Evolutionary conservation across 345 rosid genomes (phyloP).

Genomic region (Syzygium aqueum): DNA sequence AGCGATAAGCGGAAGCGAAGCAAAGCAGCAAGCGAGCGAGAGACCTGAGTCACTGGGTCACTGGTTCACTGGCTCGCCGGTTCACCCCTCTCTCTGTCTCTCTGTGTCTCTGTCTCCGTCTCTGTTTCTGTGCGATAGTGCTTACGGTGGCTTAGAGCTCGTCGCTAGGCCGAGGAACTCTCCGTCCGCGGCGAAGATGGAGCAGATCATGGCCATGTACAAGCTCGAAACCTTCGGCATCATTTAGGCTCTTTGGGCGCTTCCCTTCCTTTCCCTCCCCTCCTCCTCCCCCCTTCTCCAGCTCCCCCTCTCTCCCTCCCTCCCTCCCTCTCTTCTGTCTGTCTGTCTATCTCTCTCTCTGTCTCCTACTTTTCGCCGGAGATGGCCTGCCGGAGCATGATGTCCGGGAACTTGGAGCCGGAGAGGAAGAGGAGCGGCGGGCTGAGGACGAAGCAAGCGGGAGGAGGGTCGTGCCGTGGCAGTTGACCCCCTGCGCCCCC

Average conservation of each 20-base stretch:
- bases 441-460: slow-evolving; percentile 41
- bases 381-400: slow-evolving; percentile 30
- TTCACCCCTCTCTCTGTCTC: not conserved
- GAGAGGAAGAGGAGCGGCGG: slow-evolving; percentile 45
- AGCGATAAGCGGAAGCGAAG: not conserved
- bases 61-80: not conserved
- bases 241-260: not conserved
- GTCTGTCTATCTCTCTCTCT: too few species aligned
- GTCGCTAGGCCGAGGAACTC: not conserved
- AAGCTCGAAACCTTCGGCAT: slow-evolving; percentile 16
- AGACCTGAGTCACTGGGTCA: not conserved
- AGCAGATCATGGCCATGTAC: slow-evolving; percentile 18
- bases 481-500: slow-evolving; percentile 14
- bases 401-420: slow-evolving; percentile 31
- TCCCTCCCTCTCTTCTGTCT: not conserved
- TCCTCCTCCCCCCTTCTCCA: not conserved
- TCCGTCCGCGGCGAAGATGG: not conserved
- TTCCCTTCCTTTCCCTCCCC: not conserved
- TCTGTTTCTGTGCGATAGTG: not conserved
- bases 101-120: not conserved
- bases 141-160: not conserved
- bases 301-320: not conserved
- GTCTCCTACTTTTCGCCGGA: not conserved
- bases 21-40: not conserved
- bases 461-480: slow-evolving; percentile 50